Percentiles rank a stretch among this genome's conserved stretches.
Conservation (phyloP, 495 filamentous ascomycete genomes). For the Talaromyces borbonicus region DNA sequence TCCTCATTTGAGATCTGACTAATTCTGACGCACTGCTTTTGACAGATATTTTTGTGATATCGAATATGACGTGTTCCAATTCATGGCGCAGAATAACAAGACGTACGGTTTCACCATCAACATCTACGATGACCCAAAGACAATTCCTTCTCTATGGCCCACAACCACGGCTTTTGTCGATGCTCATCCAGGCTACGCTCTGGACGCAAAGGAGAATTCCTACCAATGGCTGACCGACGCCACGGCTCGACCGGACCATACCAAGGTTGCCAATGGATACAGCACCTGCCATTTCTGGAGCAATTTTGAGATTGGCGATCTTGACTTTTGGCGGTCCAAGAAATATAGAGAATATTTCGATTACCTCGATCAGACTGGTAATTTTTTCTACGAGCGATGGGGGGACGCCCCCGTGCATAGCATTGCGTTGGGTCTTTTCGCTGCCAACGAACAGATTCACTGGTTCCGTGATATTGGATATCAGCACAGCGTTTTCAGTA, state of each 20-base stretch:
- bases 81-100: constrained; percentile 94
- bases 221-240: constrained; percentile 78
- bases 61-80: constrained; percentile 98
- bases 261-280: constrained; percentile 73
- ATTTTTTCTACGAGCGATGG: constrained; percentile 92
- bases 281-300: constrained; percentile 99
- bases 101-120: constrained; percentile 99
- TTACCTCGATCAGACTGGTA: constrained; percentile 79
- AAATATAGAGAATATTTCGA: constrained; percentile 93
- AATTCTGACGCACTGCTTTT: not conserved
- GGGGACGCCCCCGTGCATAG: constrained; percentile 90
- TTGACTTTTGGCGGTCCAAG: constrained; percentile 88
- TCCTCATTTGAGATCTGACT: too few species aligned
- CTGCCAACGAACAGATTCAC: constrained; percentile 81
- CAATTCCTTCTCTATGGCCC: constrained; percentile 85
- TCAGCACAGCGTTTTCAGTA: constrained; percentile 96
- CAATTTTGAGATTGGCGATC: constrained; percentile 96
- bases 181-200: constrained; percentile 70
- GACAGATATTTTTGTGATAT: constrained; percentile 87
- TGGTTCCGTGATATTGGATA: constrained; percentile 99
- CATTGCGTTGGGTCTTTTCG: constrained; percentile 86
- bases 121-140: constrained; percentile 82
- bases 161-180: constrained; percentile 82
- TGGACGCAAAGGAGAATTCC: constrained; percentile 64
- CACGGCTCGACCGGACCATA: constrained; percentile 66